Evolutionary conservation across 179 eudicot species (phyloP).

Genomic region (Vitellaria paradoxa): DNA sequence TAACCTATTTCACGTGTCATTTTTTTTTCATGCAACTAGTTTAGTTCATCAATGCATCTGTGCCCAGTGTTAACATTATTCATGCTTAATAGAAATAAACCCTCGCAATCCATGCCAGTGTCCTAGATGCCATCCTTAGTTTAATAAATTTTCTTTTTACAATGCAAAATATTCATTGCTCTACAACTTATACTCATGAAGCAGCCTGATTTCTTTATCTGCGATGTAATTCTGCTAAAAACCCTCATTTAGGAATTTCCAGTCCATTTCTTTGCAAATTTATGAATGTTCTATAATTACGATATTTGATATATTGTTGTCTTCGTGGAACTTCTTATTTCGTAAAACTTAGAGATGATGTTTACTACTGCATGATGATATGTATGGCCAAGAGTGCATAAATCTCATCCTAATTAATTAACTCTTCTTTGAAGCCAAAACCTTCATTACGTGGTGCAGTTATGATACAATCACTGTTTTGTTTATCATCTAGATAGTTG

Average conservation of each 20-base stretch:
- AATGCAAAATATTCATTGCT: not conserved
- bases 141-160: not conserved
- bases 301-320: not conserved
- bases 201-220: not conserved
- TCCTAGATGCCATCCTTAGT: not conserved
- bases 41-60: slow-evolving; percentile 1
- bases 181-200: not conserved
- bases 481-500: not conserved
- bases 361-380: not conserved
- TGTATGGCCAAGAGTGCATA: not conserved
- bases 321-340: not conserved
- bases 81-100: not conserved
- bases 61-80: not conserved
- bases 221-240: not conserved
- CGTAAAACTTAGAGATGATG: not conserved
- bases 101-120: not conserved
- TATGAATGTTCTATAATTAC: not conserved
- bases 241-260: not conserved
- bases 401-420: not conserved
- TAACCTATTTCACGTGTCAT: not conserved
- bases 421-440: not conserved
- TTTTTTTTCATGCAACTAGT: not conserved
- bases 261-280: not conserved
- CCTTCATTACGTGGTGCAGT: not conserved
- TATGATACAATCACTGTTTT: no score